Evolutionary conservation across 495 filamentous ascomycete species (phyloP).

Genomic region (Chaetomidium leptoderma): DNA sequence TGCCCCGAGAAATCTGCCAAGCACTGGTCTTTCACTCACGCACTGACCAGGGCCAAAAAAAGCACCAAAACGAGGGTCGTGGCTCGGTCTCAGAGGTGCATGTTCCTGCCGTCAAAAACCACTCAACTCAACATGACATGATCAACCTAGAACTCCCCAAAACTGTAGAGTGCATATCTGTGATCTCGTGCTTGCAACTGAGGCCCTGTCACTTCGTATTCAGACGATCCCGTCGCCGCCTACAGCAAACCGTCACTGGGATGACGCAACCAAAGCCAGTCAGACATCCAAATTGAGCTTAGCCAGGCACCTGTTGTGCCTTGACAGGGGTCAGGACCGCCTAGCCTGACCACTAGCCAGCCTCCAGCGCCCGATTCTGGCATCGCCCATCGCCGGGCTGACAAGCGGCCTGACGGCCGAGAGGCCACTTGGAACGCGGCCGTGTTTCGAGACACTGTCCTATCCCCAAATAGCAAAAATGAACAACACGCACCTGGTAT

Average conservation of each 20-base stretch:
- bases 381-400: neutral
- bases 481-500: neutral
- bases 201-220: slow-evolving; percentile 2
- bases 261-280: slow-evolving; percentile 5
- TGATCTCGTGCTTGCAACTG: neutral
- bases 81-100: too few relatives aligned
- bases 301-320: slow-evolving; percentile 14
- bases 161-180: neutral
- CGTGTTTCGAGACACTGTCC: slow-evolving; percentile 9
- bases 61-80: too few relatives aligned
- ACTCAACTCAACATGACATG: too few relatives aligned
- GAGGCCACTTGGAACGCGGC: slow-evolving; percentile 6
- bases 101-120: too few relatives aligned
- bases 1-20: too few relatives aligned
- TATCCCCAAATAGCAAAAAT: neutral
- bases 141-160: neutral
- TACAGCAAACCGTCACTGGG: neutral
- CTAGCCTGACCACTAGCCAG: neutral
- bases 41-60: too few relatives aligned
- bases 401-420: slow-evolving; percentile 1
- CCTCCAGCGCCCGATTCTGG: neutral
- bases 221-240: neutral
- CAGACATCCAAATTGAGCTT: neutral
- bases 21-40: too few relatives aligned
- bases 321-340: slow-evolving; percentile 1